Evolutionary conservation across 345 rosid species (phyloP), one percentile per base, ranked within the genome.

Genomic region (Pugionium dolabratum): DNA sequence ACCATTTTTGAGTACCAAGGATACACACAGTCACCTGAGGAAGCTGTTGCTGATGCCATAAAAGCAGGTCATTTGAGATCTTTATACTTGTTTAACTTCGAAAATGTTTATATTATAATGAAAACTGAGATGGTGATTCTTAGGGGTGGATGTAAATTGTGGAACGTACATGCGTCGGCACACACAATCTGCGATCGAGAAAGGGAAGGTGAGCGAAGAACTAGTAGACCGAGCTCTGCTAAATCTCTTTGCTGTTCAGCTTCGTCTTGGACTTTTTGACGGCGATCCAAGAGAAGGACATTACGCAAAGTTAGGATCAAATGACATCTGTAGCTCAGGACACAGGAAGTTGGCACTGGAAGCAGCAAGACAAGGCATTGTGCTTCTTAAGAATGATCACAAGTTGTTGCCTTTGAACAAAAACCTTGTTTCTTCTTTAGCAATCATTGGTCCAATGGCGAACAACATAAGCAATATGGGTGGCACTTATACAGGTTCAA

Each of bases 361-460:
- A 75, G 89, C 89, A 66, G 88, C 93, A 8, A 83, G 81, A 70
- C 88, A 90, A 78, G 99, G 99, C 68, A 88, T 88, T 68, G 97
- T 94, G 48, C 99, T 94, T 56, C 78, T 94, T 54, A 94, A 88
- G 83, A 94, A 94, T 48, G 82, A 83, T 51, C 77, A 80, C 28
- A 78, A 75, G 46, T 74, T 87, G 63, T 86, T 94, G 70, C 99
- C 97, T 39, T 75, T 90, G 55, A 66, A 76, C 3, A 77, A 72
- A 72, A 76, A 77, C 58, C 72, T 6, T 39, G 79, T 78, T 57
- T 72, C 71, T 33, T 88, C 96, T 18, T 74, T 94, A 53, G 99
- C 93, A 47, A 79, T 94, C 34, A 69, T 90, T 70, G 97, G 99
- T 55, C 97, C 98, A 10, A 63, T 86, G 78, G 98, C 85, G 2